These are phyloP conservation scores for Zalaria sp. DNA, from an alignment of 2,329 filamentous ascomycete genomes.

Conservation along the genomic window DNA sequence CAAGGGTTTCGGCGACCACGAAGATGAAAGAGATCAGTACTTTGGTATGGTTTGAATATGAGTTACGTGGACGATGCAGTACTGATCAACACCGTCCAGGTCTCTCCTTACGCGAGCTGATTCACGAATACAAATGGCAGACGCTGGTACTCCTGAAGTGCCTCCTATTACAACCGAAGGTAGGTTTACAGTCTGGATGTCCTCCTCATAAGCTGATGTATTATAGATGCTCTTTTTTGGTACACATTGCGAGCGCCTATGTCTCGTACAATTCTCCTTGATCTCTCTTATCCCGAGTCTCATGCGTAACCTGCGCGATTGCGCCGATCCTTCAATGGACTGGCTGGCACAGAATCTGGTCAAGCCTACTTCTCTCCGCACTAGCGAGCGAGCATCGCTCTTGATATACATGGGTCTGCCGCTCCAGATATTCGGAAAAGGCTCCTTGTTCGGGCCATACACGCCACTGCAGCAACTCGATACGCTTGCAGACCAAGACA, in stretches of 20 bases:
- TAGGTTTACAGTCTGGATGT: conserved; percentile 21
- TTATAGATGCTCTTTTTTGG: conserved; percentile 93
- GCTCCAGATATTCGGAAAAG: conserved; percentile 89
- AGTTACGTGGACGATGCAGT: not conserved
- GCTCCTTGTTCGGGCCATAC: conserved; percentile 90
- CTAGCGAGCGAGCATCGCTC: conserved; percentile 80
- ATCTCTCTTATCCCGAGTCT: conserved; percentile 90
- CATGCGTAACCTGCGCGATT: conserved; percentile 83
- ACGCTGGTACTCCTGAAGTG: conserved; percentile 90
- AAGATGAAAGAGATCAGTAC: conserved; percentile 70
- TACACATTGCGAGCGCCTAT: conserved; percentile 85
- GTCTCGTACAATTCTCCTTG: conserved; percentile 97
- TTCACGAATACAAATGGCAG: conserved; percentile 90
- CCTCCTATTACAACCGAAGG: conserved; percentile 86
- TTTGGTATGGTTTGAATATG: conserved; percentile 46
- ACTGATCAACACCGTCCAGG: conserved; percentile 22
- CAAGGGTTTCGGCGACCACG: conserved; percentile 42
- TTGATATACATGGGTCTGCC: conserved; percentile 90
- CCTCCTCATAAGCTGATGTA: not conserved
- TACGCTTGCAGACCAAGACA: conserved; percentile 80
- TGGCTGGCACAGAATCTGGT: conserved; percentile 61
- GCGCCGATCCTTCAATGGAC: conserved; percentile 85
- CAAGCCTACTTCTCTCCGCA: conserved; percentile 72
- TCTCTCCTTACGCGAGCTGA: conserved; percentile 71
- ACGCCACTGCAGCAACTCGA: conserved; percentile 93